Evolutionary conservation across 257 asterid genomes (phyloP).

Genomic region (Asclepias syriaca): DNA sequence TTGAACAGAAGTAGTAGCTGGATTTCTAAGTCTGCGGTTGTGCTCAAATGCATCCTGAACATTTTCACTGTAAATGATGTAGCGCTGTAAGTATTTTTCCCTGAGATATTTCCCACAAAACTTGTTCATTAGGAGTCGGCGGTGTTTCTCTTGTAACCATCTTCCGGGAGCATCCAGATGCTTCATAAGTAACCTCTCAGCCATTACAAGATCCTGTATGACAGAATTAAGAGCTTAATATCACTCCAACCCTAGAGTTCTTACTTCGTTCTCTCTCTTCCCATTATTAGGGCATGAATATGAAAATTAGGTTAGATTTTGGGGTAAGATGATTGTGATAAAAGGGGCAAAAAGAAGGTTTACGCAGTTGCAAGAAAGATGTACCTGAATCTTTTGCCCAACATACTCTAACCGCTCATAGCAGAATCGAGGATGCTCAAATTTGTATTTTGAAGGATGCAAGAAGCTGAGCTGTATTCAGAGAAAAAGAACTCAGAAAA

Average conservation of each 20-base stretch:
- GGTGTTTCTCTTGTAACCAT: conserved; percentile 87
- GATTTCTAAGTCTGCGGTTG: conserved; percentile 88
- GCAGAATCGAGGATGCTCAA: conserved; percentile 95
- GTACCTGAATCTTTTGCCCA: conserved; percentile 95
- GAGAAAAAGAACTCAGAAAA: neutral
- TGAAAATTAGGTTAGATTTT: neutral
- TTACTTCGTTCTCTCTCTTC: neutral
- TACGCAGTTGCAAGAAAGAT: conserved; percentile 12
- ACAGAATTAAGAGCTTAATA: neutral
- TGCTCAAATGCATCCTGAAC: conserved; percentile 87
- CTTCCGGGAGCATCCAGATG: conserved; percentile 95
- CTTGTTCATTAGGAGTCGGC: conserved; percentile 83
- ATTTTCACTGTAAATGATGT: conserved; percentile 75
- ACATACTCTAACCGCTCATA: conserved; percentile 89
- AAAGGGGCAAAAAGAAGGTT: neutral
- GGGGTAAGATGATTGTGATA: neutral
- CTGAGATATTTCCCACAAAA: conserved; percentile 86
- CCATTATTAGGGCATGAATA: neutral
- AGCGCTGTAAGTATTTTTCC: conserved; percentile 75
- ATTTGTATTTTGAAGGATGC: conserved; percentile 82
- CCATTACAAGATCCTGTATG: conserved; percentile 87
- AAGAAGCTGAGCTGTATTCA: conserved; percentile 71
- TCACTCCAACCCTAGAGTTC: neutral
- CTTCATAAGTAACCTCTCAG: conserved; percentile 92
- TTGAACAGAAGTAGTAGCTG: conserved; percentile 92